Base-by-base conservation (phyloP, 2,329 filamentous ascomycete species). In the Penicillium brasilianum region DNA sequence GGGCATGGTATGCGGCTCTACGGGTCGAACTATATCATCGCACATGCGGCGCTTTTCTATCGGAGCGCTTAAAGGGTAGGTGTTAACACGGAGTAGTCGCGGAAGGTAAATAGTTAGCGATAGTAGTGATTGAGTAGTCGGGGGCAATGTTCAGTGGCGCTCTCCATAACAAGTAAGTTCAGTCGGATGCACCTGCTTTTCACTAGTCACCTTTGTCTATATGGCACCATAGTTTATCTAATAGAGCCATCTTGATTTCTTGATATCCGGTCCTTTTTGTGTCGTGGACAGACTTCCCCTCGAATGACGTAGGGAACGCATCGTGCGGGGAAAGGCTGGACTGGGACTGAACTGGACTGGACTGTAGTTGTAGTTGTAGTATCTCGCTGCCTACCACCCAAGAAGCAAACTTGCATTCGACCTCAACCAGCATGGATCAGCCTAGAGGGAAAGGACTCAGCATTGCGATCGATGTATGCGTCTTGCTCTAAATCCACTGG, bases 391-490 rank as follows among this genome's bases (percentile, higher is more conserved):
- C 22, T 3, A 8, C 22, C 25, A 32, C 18, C 7, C 16, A 28
- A n/a, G n/a, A n/a, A n/a, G 6, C n/a, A 48, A 10, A 34, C 14
- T 2, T 39, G 13, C 50, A 39, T 48, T 34, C 4, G 2, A 18
- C 2, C 7, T n/a, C 22, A 9, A n/a, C 7, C 39, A 50, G 2
- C n/a, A 68, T 67, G 63, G 51, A 56, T 30, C 16, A 32, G 44
- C 16, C 49, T 7, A 52, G 36, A 10, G 37, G 34, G 14, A 59
- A 50, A 61, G 68, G 67, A 34, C 67, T 70, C 20, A 66, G 51
- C 16, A 69, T 70, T 57, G 66, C 68, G 10, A 69, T 70, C 18
- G 68, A 69, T 65, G 66, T 69, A 63, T 44, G 53, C 20, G 37
- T 20, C 46, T 54, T 34, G 32, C 32, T 34, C 32, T 13, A 9